phyloP scores from a whole-genome alignment of 768 basidiomycete species.

The Pleurotus eryngii region DNA sequence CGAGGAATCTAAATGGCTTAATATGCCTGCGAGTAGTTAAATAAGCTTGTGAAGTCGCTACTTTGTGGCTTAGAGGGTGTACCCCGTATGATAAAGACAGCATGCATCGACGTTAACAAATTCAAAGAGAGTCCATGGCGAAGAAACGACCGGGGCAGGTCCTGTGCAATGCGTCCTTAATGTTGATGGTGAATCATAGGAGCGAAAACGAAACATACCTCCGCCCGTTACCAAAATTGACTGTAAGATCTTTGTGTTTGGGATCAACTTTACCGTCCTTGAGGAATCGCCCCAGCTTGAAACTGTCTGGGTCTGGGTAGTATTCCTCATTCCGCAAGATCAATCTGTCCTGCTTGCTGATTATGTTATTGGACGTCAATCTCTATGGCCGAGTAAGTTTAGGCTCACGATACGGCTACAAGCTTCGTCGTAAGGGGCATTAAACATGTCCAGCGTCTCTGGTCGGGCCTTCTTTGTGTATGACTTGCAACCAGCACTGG shows the following conservation, averaged over 20 bases:
- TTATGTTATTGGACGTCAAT: background rate
- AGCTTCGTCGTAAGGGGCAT: background rate
- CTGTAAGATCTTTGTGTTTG: background rate
- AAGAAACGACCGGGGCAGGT: slow-evolving; percentile 43
- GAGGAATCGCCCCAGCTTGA: slow-evolving; percentile 54
- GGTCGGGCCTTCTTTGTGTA: slow-evolving; percentile 11
- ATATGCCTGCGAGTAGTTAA: slow-evolving; percentile 16
- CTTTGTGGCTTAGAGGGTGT: background rate
- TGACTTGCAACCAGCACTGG: slow-evolving; percentile 33
- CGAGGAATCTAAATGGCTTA: slow-evolving; percentile 44
- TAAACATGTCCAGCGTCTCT: slow-evolving; percentile 7
- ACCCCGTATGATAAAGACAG: no score
- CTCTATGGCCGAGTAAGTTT: background rate
- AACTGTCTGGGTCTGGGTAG: slow-evolving; percentile 47
- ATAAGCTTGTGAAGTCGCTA: background rate
- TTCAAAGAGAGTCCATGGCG: slow-evolving; percentile 41
- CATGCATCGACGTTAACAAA: slow-evolving; percentile 37
- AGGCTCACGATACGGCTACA: background rate
- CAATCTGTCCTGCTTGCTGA: background rate
- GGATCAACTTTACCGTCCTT: background rate
- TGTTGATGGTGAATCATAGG: background rate
- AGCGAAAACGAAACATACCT: background rate
- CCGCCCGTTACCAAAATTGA: background rate
- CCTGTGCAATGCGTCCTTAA: slow-evolving; percentile 16
- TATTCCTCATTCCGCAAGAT: slow-evolving; percentile 45